These are phyloP conservation scores for Bromus sterilis DNA, from an alignment of 176 grass and related monocot species.

Conservation along the genomic window DNA sequence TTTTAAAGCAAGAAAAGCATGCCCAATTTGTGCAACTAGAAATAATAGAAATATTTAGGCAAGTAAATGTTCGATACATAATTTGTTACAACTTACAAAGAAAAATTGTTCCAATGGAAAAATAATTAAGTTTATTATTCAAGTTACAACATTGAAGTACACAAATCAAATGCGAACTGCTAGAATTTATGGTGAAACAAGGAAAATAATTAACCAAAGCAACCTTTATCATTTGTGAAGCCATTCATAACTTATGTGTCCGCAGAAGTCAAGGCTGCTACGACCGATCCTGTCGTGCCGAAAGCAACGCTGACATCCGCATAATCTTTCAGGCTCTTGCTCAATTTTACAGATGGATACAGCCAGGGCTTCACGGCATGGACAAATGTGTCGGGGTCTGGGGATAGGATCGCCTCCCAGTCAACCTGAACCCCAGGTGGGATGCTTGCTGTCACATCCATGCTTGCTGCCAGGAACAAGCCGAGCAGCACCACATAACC, in stretches of 20 bases:
- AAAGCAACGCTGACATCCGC: slow-evolving; percentile 59
- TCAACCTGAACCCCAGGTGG: slow-evolving; percentile 74
- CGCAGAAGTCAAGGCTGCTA: slow-evolving; percentile 72
- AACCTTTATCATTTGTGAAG: slow-evolving; percentile 7
- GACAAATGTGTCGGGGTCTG: slow-evolving; percentile 45
- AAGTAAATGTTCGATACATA: not conserved
- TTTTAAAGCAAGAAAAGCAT: not conserved
- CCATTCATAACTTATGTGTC: slow-evolving; percentile 22
- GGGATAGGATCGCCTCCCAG: slow-evolving; percentile 88
- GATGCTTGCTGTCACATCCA: slow-evolving; percentile 73
- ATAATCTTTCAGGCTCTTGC: slow-evolving; percentile 62
- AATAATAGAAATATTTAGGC: not conserved
- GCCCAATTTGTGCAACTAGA: not conserved
- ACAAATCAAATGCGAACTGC: not conserved
- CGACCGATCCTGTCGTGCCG: slow-evolving; percentile 65
- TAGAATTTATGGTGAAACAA: slow-evolving; percentile 4
- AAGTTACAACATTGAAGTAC: slow-evolving; percentile 21
- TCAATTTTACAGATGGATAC: slow-evolving; percentile 64
- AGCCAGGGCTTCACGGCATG: slow-evolving; percentile 63
- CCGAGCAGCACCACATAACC: slow-evolving; percentile 78
- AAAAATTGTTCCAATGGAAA: not conserved
- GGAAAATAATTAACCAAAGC: not conserved
- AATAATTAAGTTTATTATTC: slow-evolving; percentile 5
- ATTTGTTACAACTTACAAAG: slow-evolving; percentile 19
- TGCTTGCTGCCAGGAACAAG: slow-evolving; percentile 81